Percentiles rank a stretch among this genome's conserved stretches.
These are phyloP conservation scores for Thalassiosira profunda DNA, from an alignment of 108 stramenopile genomes.

Conservation along the genomic window DNA sequence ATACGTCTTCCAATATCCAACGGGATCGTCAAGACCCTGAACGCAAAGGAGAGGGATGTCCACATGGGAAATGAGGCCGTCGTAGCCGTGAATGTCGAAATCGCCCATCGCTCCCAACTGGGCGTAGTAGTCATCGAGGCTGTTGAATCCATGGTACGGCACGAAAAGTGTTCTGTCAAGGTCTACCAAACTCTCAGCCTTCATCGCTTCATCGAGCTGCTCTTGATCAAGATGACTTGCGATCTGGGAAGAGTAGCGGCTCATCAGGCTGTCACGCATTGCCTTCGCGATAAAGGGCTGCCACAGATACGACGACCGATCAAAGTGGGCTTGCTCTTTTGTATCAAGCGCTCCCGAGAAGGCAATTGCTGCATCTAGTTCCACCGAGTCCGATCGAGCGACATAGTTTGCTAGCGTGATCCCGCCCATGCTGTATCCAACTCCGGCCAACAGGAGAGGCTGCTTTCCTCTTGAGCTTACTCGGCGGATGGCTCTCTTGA, in stretches of 20 bases:
- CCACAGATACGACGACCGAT: constrained; percentile 82
- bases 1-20: constrained; percentile 67
- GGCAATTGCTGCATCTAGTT: constrained; percentile 74
- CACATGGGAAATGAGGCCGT: constrained; percentile 65
- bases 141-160: constrained; percentile 70
- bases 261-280: constrained; percentile 61
- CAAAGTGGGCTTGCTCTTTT: constrained; percentile 54
- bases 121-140: constrained; percentile 72
- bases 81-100: constrained; percentile 35
- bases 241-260: constrained; percentile 65
- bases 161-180: constrained; percentile 68
- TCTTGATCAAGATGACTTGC: constrained; percentile 36
- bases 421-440: constrained; percentile 84
- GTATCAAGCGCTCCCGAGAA: constrained; percentile 83
- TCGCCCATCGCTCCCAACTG: constrained; percentile 72
- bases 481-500: constrained; percentile 50
- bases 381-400: constrained; percentile 60
- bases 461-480: background rate
- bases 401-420: constrained; percentile 89
- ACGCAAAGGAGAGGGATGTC: constrained; percentile 67
- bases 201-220: constrained; percentile 57
- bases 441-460: constrained; percentile 50
- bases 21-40: constrained; percentile 81
- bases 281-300: constrained; percentile 87
- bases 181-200: constrained; percentile 58